phyloP scores from a whole-genome alignment of 108 stramenopile species.

The Skeletonema tropicum region DNA sequence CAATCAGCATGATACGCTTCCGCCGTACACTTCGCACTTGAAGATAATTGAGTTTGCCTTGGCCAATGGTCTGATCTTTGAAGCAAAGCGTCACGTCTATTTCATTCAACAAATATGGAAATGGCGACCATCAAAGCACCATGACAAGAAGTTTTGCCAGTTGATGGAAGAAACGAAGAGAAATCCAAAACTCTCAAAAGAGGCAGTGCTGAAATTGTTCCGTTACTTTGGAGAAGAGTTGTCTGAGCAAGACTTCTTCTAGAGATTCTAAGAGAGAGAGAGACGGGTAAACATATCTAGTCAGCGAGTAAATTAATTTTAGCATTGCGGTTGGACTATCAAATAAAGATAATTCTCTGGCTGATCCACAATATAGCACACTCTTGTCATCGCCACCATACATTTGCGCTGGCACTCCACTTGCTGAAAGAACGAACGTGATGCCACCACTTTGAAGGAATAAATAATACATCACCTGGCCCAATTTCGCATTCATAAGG shows the following conservation, averaged over 20 bases:
- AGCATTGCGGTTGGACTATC: background rate
- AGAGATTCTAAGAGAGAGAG: background rate
- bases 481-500: constrained; percentile 53
- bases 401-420: constrained; percentile 64
- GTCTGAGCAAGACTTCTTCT: constrained; percentile 79
- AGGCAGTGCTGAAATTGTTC: constrained; percentile 76
- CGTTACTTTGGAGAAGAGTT: constrained; percentile 79
- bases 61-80: constrained; percentile 65
- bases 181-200: constrained; percentile 75
- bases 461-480: constrained; percentile 74
- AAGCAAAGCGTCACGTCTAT: constrained; percentile 87
- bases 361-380: background rate
- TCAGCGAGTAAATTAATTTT: background rate
- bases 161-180: constrained; percentile 64
- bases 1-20: constrained; percentile 80
- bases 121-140: constrained; percentile 72
- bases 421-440: constrained; percentile 68
- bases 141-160: constrained; percentile 53
- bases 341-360: no score
- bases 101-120: constrained; percentile 86
- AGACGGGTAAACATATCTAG: background rate
- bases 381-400: constrained; percentile 73
- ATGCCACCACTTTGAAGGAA: constrained; percentile 85
- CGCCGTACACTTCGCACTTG: constrained; percentile 85
- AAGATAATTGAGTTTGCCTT: constrained; percentile 85